These are phyloP conservation scores for Triticum urartu DNA, from an alignment of 176 grass and related monocot species.

Conservation along the genomic window DNA sequence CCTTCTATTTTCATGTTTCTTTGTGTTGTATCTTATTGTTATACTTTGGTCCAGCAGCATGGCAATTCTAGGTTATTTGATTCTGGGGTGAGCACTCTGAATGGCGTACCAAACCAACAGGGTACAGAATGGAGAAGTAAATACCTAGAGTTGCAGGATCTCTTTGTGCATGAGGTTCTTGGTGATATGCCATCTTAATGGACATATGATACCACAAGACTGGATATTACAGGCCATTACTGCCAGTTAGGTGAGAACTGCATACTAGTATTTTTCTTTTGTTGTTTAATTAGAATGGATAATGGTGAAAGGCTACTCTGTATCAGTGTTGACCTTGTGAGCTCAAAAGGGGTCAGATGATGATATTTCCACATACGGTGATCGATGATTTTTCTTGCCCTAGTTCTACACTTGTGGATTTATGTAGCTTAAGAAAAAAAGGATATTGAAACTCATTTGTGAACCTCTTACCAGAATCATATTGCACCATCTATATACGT, in stretches of 20 bases:
- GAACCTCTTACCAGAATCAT: background rate
- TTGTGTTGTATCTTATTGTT: constrained; percentile 4
- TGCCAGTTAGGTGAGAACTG: constrained; percentile 15
- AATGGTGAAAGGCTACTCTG: background rate
- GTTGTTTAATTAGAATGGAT: background rate
- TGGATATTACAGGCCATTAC: constrained; percentile 1
- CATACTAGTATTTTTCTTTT: background rate
- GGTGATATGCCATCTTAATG: constrained; percentile 24
- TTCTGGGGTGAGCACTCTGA: background rate
- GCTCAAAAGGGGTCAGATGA: background rate
- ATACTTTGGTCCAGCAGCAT: constrained; percentile 27
- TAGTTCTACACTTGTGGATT: background rate
- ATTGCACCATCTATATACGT: background rate
- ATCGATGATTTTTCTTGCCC: background rate
- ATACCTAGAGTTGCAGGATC: constrained; percentile 55
- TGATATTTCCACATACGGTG: background rate
- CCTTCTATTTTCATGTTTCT: background rate
- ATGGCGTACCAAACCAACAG: constrained; percentile 29
- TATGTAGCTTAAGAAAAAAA: background rate
- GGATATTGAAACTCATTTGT: background rate
- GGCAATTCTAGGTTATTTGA: constrained; percentile 11
- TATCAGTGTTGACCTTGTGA: background rate
- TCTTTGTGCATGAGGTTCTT: constrained; percentile 44
- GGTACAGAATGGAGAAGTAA: constrained; percentile 45
- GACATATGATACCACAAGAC: background rate